Conservation (phyloP, 345 rosid species). For the Sisymbrium altissimum region DNA sequence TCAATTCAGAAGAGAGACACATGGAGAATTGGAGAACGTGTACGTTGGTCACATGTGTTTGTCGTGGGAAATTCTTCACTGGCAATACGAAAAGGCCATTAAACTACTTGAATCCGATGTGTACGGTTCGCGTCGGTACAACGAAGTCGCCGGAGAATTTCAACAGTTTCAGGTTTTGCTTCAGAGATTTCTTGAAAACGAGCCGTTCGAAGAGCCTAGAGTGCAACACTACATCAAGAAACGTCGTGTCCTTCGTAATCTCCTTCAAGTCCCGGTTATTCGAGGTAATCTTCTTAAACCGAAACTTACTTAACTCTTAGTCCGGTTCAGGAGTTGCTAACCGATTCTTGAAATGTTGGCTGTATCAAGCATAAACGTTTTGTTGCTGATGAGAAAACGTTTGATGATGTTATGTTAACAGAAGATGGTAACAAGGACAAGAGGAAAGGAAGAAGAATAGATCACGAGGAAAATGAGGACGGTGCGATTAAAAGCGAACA, state of each 20-base stretch:
- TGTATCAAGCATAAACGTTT: too few species aligned
- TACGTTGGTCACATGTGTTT: slow-evolving; percentile 98
- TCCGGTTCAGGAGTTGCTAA: not conserved
- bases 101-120: slow-evolving; percentile 74
- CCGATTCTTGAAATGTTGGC: not conserved
- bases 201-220: slow-evolving; percentile 78
- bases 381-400: not conserved
- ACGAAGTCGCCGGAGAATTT: slow-evolving; percentile 85
- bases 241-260: slow-evolving; percentile 67
- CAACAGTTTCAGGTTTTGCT: slow-evolving; percentile 86
- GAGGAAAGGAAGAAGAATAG: slow-evolving; percentile 40
- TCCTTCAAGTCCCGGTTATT: slow-evolving; percentile 87
- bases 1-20: slow-evolving; percentile 58
- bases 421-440: slow-evolving; percentile 64
- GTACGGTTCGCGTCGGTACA: slow-evolving; percentile 48
- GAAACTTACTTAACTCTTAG: not conserved
- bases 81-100: slow-evolving; percentile 82
- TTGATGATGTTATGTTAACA: slow-evolving; percentile 31
- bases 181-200: slow-evolving; percentile 88
- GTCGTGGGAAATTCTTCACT: slow-evolving; percentile 95
- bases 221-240: slow-evolving; percentile 65
- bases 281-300: slow-evolving; percentile 47
- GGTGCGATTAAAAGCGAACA: slow-evolving; percentile 42
- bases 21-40: slow-evolving; percentile 67
- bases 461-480: slow-evolving; percentile 32